These are phyloP conservation scores for Thinopyrum elongatum DNA, from an alignment of 176 grass and related monocot genomes.

Conservation along the genomic window DNA sequence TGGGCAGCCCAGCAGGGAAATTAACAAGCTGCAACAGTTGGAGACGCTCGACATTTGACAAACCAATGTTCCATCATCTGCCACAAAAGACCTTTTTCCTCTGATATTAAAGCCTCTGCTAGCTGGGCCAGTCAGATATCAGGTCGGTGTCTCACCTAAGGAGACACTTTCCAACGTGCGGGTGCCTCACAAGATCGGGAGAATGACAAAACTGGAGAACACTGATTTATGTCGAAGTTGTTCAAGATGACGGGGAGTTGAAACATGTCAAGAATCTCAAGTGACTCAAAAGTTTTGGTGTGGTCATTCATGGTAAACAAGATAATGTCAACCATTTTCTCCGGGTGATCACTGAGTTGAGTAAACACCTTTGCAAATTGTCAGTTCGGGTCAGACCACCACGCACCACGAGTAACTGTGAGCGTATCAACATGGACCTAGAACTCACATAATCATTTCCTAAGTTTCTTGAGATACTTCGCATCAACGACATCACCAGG, in stretches of 20 bases:
- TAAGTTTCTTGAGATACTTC: conserved; percentile 12
- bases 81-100: neutral
- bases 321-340: neutral
- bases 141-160: neutral
- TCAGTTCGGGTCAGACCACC: neutral
- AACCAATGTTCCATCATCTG: neutral
- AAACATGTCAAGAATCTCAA: neutral
- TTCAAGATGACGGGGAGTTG: neutral
- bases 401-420: neutral
- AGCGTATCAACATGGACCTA: neutral
- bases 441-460: neutral
- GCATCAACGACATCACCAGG: neutral
- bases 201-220: conserved; percentile 22
- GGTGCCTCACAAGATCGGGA: neutral
- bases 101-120: conserved; percentile 21
- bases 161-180: neutral
- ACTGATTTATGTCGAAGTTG: neutral
- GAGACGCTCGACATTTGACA: conserved; percentile 25
- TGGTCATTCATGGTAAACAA: neutral
- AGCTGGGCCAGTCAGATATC: neutral
- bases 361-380: neutral
- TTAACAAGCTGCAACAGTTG: conserved; percentile 11
- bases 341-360: neutral
- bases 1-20: neutral
- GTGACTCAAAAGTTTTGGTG: neutral